Evolutionary conservation across 306 rosid genomes (phyloP), one percentile per base, ranked within the genome.

Genomic region (Canavalia ensiformis): DNA sequence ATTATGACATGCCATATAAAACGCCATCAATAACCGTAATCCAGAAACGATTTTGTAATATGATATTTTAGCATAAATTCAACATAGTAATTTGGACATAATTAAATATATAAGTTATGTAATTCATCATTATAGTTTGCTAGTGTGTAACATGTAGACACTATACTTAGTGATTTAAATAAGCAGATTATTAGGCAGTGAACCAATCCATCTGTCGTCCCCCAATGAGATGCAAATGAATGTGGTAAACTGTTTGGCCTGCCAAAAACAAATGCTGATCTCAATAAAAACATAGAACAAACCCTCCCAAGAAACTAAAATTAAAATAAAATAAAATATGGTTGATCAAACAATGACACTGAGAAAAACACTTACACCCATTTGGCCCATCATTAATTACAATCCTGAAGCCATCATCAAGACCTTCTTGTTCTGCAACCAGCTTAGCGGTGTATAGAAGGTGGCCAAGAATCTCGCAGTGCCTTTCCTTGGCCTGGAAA

Each of bases 151-250:
- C 25, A 18, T 18, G 25, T 18, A 18, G 25, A 18, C 25, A 18
- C 25, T 18, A 18, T 18, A 18, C 25, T 18, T 18, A 18, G 25
- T 18, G 25, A 18, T 18, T 66, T 64, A 41, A 52, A 62, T 7
- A 70, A 25, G 49, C 42, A 74, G 30, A 39, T 4, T 18, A 12
- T 86, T 88, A 93, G 85, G 94, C 92, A 3, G 94, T 91, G 25
- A 97, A 94, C 98, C 98, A 94, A 82, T 84, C 79, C 94, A 94
- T 87, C 73, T 94, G 94, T 52, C 98, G 77, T 57, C 98, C 98
- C 46, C 98, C 98, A 13, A 94, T 74, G 72, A 94, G 89, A 79
- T 91, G 97, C 79, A 94, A 78, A 5, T 94, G 98, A 84, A 94
- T 81, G 85, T 94, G 98, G 84, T 89, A 90, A 76, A 91, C 94